phyloP scores from a whole-genome alignment of 2,329 filamentous ascomycete species.

The Pestalotiopsis sp. region DNA sequence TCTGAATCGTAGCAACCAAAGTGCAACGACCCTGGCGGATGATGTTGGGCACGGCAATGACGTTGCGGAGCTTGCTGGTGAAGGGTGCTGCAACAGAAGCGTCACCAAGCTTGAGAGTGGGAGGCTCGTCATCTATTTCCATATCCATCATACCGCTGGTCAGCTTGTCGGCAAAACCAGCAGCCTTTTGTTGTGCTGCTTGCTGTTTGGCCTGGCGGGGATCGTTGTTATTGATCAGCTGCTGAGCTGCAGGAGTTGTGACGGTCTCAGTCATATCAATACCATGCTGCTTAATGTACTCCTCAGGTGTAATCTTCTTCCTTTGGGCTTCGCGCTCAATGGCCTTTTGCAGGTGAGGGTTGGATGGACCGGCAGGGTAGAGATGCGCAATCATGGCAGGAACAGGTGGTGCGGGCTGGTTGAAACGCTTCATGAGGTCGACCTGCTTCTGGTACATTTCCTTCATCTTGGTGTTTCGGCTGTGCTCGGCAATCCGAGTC shows the following conservation, averaged over 20 bases:
- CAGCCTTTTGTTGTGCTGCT: constrained; percentile 70
- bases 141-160: constrained; percentile 86
- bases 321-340: constrained; percentile 81
- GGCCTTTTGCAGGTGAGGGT: constrained; percentile 93
- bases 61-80: constrained; percentile 95
- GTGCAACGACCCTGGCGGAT: constrained; percentile 97
- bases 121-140: constrained; percentile 86
- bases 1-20: constrained; percentile 96
- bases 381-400: constrained; percentile 91
- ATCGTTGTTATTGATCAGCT: constrained; percentile 49
- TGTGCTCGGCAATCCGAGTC: constrained; percentile 87
- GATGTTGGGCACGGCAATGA: constrained; percentile 96
- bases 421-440: constrained; percentile 89
- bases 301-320: constrained; percentile 68
- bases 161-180: constrained; percentile 81
- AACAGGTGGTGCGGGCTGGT: constrained; percentile 88
- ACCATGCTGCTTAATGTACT: constrained; percentile 54
- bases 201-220: constrained; percentile 60
- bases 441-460: constrained; percentile 97
- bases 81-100: constrained; percentile 97
- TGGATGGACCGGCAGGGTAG: constrained; percentile 85
- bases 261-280: constrained; percentile 61
- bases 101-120: constrained; percentile 94
- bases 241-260: constrained; percentile 66
- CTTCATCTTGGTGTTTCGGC: constrained; percentile 95